A percentile compares a stretch with the other conserved stretches of the same genome.
These are phyloP conservation scores for Cordyceps sp. DNA, from an alignment of 2,329 filamentous ascomycete species.

Conservation along the genomic window DNA sequence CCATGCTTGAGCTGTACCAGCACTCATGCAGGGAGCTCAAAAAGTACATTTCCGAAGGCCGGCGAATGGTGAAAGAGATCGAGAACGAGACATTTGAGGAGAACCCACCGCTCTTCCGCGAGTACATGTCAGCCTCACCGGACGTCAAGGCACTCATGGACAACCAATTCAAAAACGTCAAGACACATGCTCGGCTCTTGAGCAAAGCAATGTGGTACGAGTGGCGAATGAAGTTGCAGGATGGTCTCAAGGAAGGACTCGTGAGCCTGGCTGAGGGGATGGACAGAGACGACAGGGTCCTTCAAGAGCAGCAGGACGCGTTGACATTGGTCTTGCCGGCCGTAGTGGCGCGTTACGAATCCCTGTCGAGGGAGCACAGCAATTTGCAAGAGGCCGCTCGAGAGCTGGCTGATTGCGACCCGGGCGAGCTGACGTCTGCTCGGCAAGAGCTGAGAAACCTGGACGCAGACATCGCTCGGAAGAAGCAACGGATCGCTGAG, in stretches of 20 bases:
- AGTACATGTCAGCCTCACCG: constrained; percentile 73
- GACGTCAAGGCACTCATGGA: constrained; percentile 82
- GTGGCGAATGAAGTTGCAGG: constrained; percentile 80
- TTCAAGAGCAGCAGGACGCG: constrained; percentile 52
- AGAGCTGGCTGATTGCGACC: constrained; percentile 66
- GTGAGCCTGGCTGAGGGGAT: constrained; percentile 62
- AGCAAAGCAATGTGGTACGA: constrained; percentile 98
- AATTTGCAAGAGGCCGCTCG: constrained; percentile 55
- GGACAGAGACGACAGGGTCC: constrained; percentile 49
- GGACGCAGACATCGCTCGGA: constrained; percentile 52
- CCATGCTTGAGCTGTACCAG: constrained; percentile 87
- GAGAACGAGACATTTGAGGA: constrained; percentile 78
- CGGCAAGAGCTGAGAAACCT: constrained; percentile 49
- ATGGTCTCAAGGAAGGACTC: constrained; percentile 67
- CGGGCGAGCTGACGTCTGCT: constrained; percentile 57
- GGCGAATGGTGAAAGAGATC: constrained; percentile 77
- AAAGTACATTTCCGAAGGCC: constrained; percentile 87
- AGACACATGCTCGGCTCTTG: constrained; percentile 73
- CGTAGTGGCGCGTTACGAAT: constrained; percentile 42
- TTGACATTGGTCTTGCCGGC: constrained; percentile 51
- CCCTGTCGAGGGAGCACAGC: constrained; percentile 45
- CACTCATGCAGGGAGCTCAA: constrained; percentile 93
- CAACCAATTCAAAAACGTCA: constrained; percentile 94
- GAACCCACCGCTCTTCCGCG: constrained; percentile 79
- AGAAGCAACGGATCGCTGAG: constrained; percentile 48